phyloP scores from a whole-genome alignment of 768 basidiomycete species.

The Agrocybe pediades region DNA sequence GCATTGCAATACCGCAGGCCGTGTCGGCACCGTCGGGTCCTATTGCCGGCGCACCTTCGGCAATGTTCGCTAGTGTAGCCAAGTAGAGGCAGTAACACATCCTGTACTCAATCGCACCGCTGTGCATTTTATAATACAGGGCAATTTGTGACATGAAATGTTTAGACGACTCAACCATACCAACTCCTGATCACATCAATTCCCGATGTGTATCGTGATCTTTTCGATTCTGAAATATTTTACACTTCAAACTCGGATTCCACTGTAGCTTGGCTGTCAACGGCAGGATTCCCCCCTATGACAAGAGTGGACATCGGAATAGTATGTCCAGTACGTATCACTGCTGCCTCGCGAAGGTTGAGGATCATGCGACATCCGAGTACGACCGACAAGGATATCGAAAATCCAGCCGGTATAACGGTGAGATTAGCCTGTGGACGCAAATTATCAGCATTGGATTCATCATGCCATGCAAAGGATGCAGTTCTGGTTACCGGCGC shows the following conservation, averaged over 20 bases:
- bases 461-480: not conserved
- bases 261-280: no score
- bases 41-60: not conserved
- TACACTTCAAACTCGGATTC: no score
- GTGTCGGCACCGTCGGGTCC: not conserved
- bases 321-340: not conserved
- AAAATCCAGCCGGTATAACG: not conserved
- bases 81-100: no score
- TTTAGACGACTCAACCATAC: no score
- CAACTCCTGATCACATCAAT: no score
- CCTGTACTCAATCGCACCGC: no score
- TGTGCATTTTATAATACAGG: no score
- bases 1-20: not conserved
- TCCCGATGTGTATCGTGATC: no score
- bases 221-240: no score
- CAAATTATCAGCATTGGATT: not conserved
- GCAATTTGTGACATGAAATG: no score
- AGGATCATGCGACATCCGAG: not conserved
- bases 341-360: not conserved
- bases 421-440: not conserved
- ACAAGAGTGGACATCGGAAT: not conserved
- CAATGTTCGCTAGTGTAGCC: no score
- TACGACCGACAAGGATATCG: not conserved
- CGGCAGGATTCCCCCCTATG: not conserved
- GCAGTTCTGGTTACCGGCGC: not conserved